Percentiles rank a stretch among this genome's conserved stretches.
These are phyloP conservation scores for Oryza brachyantha DNA, from an alignment of 176 grass and related monocot genomes.

Conservation along the genomic window DNA sequence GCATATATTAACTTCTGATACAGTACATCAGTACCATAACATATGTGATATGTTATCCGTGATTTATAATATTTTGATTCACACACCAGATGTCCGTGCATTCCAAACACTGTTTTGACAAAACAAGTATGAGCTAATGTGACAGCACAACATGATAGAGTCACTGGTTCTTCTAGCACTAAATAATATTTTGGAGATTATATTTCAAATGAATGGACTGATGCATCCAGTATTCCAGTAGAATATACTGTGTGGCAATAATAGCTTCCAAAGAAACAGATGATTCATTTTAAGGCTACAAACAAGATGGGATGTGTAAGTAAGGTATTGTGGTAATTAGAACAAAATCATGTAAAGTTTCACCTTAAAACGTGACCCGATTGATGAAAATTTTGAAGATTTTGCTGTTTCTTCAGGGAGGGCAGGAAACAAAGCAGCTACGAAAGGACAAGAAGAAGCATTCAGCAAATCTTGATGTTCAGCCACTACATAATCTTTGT, in stretches of 20 bases:
- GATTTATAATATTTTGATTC: constrained; percentile 14
- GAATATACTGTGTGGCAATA: neutral
- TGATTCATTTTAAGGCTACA: neutral
- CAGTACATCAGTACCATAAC: neutral
- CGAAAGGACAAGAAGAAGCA: constrained; percentile 80
- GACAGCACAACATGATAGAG: neutral
- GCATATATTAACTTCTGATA: neutral
- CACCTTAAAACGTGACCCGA: constrained; percentile 96
- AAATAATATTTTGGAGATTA: neutral
- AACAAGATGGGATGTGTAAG: neutral
- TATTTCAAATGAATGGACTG: neutral
- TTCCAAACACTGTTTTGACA: neutral
- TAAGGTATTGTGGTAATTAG: neutral
- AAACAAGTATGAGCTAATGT: constrained; percentile 7
- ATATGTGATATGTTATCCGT: neutral
- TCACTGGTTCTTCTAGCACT: constrained; percentile 6
- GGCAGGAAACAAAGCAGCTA: constrained; percentile 81
- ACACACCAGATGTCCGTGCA: neutral
- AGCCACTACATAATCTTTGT: constrained; percentile 99
- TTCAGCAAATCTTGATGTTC: constrained; percentile 94
- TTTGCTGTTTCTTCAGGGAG: constrained; percentile 92
- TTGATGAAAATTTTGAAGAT: constrained; percentile 97
- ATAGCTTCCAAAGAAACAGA: constrained; percentile 14
- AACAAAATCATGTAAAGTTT: constrained; percentile 39
- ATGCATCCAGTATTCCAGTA: constrained; percentile 22